Conservation (phyloP, 2,329 filamentous ascomycete species). For the Fusarium xyrophilum region DNA sequence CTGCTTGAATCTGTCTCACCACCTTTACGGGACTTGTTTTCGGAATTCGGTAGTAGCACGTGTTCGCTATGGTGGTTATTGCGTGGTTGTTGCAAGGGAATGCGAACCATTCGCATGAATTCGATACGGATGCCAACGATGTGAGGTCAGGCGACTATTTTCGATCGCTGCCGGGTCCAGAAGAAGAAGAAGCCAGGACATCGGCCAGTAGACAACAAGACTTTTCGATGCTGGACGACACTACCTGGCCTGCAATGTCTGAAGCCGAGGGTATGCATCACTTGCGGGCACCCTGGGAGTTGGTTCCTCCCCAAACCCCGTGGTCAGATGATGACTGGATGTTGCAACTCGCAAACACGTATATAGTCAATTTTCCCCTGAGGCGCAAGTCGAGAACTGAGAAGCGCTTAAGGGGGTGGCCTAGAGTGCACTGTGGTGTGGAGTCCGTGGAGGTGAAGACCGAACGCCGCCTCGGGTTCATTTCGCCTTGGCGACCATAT, state of each 20-base stretch:
- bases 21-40: neutral
- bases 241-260: neutral
- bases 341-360: neutral
- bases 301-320: neutral
- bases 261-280: neutral
- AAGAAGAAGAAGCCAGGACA: neutral
- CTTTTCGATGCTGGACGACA: neutral
- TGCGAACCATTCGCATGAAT: neutral
- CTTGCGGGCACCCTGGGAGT: neutral
- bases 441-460: neutral
- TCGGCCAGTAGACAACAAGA: neutral
- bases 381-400: too few species aligned
- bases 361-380: too few species aligned
- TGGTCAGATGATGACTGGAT: neutral
- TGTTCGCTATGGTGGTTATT: neutral
- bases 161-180: neutral
- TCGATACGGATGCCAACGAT: neutral
- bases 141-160: neutral
- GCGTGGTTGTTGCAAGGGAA: neutral
- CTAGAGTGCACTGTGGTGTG: too few species aligned
- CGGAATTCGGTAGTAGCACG: neutral
- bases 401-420: too few species aligned
- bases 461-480: neutral
- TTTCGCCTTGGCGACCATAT: neutral
- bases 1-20: neutral